Conservation (phyloP, 106 monocot species). For the Amphibolis antarctica region DNA sequence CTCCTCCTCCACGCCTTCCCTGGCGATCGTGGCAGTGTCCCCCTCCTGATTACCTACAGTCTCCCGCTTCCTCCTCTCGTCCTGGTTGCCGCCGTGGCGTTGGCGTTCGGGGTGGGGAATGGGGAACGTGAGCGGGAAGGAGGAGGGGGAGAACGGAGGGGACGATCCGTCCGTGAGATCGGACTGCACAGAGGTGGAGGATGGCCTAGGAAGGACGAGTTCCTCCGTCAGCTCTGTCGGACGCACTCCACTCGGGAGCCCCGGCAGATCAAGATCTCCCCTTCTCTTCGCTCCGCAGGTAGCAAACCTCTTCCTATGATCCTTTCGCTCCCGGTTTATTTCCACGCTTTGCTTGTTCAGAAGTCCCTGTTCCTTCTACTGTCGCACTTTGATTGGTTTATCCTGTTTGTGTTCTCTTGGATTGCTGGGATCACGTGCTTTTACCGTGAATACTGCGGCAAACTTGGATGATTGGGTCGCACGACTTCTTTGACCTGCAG, state of each 20-base stretch:
- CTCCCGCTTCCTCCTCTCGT: background rate
- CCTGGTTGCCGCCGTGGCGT: background rate
- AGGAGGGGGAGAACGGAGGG: slow-evolving; percentile 12
- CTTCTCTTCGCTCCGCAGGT: slow-evolving; percentile 26
- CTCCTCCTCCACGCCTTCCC: background rate
- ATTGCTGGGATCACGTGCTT: too few species aligned
- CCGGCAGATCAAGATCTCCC: slow-evolving; percentile 20
- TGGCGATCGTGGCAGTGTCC: background rate
- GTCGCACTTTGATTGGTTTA: too few species aligned
- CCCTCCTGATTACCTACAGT: background rate
- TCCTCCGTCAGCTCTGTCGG: slow-evolving; percentile 23
- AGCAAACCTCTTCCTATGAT: background rate
- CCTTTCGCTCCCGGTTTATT: background rate
- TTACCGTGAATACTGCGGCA: too few species aligned
- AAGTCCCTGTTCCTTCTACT: too few species aligned
- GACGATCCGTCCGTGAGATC: slow-evolving; percentile 18
- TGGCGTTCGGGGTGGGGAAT: background rate
- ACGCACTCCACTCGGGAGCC: slow-evolving; percentile 22
- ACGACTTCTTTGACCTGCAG: too few species aligned
- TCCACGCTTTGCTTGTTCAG: too few species aligned
- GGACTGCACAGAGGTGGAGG: background rate
- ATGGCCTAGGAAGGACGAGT: background rate
- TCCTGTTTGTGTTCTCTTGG: too few species aligned
- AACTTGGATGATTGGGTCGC: too few species aligned
- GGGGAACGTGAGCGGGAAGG: slow-evolving; percentile 29